Base-by-base conservation (phyloP, 2,329 filamentous ascomycete species). In the Coniella vitis region DNA sequence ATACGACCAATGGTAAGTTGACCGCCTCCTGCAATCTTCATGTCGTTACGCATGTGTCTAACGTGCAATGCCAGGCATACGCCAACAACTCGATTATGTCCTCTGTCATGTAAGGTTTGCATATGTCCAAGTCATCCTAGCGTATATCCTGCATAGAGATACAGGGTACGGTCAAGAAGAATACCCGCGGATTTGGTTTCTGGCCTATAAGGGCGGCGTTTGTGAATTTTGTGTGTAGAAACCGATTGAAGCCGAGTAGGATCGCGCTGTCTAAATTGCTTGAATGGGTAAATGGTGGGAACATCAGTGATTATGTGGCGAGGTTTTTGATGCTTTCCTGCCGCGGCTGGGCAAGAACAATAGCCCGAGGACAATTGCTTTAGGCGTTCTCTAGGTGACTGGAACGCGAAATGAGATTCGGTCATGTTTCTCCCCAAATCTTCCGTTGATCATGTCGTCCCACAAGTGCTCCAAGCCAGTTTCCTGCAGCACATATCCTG, bases 1-100 rank as follows among this genome's bases (percentile, higher is more conserved):
- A 93, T 98, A 65, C 89, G 86, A 67, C 91, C 93, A 13, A 98
- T 98, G 84, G 84, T 83, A 66, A 66, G 50, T 14, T 13, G 7
- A n/a, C 19, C 38, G 20, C 4, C 20, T 22, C 35, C 22, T 21
- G 17, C 2, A 7, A 21, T 19, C 12, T 14, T 10, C 2, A 29
- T 4, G 21, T 7, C 21, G 17, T 4, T 21, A 9, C 21, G 8
- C 8, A 31, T 2, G 19, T 13, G 19, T 39, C 41, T 57, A 43
- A 58, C 54, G 22, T 66, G 57, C 25, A 5, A 67, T 54, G 34
- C 17, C 52, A 88, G 86, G 86, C 89, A 4, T 95, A 95, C 65
- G 88, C 87, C 42, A 84, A 88, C 63, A 90, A 79, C 66, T 90
- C 87, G 51, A 78, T 94, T 63, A 84, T 87, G 74, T 86, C 82